Evolutionary conservation across 1,284 basidiomycete genomes (phyloP).

Genomic region (Ustilago curta): DNA sequence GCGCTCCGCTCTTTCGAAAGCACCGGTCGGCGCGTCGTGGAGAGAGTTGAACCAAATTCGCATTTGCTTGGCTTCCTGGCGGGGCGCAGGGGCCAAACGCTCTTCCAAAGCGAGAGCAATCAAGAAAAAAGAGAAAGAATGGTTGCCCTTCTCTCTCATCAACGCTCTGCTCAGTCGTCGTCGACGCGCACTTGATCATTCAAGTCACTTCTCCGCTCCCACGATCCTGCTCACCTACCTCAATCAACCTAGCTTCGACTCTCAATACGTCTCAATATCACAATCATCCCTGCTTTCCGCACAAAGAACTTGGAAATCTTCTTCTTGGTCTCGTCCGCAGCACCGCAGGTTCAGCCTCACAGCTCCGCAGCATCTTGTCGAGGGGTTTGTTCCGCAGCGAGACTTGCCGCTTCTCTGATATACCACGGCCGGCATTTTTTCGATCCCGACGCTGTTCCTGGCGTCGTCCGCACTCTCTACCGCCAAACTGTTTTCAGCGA

Average conservation of each 20-base stretch:
- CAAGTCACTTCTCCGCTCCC: not conserved
- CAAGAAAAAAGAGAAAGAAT: too few species aligned
- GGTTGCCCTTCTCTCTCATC: not conserved
- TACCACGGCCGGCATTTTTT: not conserved
- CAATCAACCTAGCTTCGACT: not conserved
- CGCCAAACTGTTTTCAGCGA: conserved; percentile 31
- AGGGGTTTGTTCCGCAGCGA: too few species aligned
- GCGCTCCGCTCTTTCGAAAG: not conserved
- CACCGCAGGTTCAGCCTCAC: not conserved
- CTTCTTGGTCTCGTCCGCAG: not conserved
- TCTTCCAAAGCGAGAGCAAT: not conserved
- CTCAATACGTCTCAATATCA: too few species aligned
- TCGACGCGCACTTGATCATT: not conserved
- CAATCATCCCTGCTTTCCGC: too few species aligned
- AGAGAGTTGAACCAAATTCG: conserved; percentile 9
- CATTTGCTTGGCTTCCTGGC: not conserved
- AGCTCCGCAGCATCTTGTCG: not conserved
- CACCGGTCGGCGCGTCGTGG: conserved; percentile 35
- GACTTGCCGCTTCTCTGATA: not conserved
- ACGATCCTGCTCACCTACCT: not conserved
- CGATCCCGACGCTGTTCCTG: not conserved
- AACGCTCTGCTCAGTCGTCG: not conserved
- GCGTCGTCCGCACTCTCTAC: not conserved
- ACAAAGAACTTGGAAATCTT: not conserved
- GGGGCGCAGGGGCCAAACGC: conserved; percentile 18